phyloP scores from a whole-genome alignment of 345 rosid genomes.

The Turritis glabra region DNA sequence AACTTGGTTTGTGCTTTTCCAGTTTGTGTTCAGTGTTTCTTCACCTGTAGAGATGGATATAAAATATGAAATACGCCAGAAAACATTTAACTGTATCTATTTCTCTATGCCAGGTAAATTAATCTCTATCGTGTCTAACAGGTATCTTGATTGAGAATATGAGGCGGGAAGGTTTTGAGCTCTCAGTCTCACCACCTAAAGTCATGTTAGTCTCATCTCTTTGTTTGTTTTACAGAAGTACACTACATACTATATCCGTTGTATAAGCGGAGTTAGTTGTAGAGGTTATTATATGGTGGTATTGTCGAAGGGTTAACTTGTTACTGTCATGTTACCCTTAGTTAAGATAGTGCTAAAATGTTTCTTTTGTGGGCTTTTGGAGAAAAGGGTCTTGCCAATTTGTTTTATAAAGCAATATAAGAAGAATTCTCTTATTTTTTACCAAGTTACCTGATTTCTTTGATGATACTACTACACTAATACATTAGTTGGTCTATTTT shows the following conservation, averaged over 20 bases:
- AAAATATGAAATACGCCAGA: not conserved
- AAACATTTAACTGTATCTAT: constrained; percentile 7
- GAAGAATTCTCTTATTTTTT: not conserved
- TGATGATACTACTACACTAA: not conserved
- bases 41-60: constrained; percentile 6
- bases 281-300: not conserved
- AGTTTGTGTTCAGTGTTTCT: constrained; percentile 16
- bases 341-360: not conserved
- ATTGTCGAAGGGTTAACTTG: not conserved
- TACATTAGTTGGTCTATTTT: not conserved
- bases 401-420: not conserved
- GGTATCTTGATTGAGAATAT: constrained; percentile 97
- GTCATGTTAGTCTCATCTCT: constrained; percentile 72
- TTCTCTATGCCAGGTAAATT: constrained; percentile 15
- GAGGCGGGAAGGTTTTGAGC: constrained; percentile 98
- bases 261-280: not conserved
- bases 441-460: not conserved
- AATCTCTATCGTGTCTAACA: constrained; percentile 40
- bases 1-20: constrained; percentile 68
- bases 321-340: not conserved
- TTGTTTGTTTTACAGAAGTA: not conserved
- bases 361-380: not conserved
- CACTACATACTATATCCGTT: not conserved
- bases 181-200: constrained; percentile 94
- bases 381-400: not conserved